Conservation (phyloP, 2,329 filamentous ascomycete species). For the Colletotrichum salicis region DNA sequence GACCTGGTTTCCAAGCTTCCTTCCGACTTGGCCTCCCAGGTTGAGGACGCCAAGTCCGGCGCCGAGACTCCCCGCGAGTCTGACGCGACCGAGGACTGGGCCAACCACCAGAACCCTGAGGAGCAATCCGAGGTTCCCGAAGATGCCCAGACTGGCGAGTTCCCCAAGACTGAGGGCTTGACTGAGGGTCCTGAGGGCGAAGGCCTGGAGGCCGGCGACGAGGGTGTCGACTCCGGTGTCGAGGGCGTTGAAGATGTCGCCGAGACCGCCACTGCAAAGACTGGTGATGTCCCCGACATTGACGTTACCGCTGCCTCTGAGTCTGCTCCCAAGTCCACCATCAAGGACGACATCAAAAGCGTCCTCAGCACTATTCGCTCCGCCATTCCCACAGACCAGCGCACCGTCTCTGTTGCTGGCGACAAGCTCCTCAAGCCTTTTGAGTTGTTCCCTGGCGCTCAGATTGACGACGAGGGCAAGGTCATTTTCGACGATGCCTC, state of each 20-base stretch:
- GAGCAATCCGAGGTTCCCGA: conserved; percentile 17
- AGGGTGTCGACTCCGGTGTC: neutral
- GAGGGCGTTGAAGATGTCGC: neutral
- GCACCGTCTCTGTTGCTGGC: conserved; percentile 31
- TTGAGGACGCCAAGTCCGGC: conserved; percentile 9
- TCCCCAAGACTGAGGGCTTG: neutral
- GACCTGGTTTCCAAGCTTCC: conserved; percentile 27
- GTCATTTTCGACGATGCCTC: conserved; percentile 50
- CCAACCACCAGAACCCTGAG: conserved; percentile 28
- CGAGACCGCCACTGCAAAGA: conserved; percentile 6
- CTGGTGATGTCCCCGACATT: conserved; percentile 12
- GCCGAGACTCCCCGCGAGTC: neutral
- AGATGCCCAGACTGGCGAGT: conserved; percentile 15
- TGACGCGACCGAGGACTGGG: conserved; percentile 9
- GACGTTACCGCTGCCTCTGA: conserved; percentile 5
- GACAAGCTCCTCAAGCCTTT: conserved; percentile 42
- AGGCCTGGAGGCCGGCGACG: neutral
- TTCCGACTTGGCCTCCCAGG: conserved; percentile 2
- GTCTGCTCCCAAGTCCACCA: conserved; percentile 15
- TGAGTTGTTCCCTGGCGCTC: conserved; percentile 49
- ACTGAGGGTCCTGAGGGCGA: neutral
- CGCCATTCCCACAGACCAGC: conserved; percentile 22
- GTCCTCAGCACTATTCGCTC: conserved; percentile 29
- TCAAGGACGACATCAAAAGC: conserved; percentile 27
- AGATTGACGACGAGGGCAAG: conserved; percentile 49